Percentiles rank a stretch among this genome's conserved stretches.
Conservation (phyloP, 768 basidiomycete species). For the Boletus sensibilis region DNA sequence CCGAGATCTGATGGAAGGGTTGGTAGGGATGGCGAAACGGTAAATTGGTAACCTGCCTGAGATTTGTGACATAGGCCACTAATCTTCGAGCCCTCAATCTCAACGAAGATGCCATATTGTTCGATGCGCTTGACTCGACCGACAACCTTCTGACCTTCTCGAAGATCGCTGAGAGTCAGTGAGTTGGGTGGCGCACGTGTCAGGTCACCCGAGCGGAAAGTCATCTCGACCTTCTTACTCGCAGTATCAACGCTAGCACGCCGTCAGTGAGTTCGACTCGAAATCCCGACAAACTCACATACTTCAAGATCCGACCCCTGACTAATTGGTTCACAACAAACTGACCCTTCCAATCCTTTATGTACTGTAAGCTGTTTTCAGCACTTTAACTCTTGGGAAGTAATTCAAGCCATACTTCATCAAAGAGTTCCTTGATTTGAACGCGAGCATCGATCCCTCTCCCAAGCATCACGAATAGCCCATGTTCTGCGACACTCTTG, state of each 20-base stretch:
- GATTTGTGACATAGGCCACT: slow-evolving; percentile 94
- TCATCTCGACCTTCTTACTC: slow-evolving; percentile 85
- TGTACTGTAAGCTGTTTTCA: slow-evolving; percentile 52
- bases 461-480: slow-evolving; percentile 86
- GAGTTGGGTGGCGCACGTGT: slow-evolving; percentile 38
- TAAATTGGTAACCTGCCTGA: slow-evolving; percentile 51
- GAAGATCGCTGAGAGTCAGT: slow-evolving; percentile 54
- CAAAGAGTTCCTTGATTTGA: slow-evolving; percentile 91
- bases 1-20: slow-evolving; percentile 63
- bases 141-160: slow-evolving; percentile 76
- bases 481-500: slow-evolving; percentile 83
- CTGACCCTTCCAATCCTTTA: slow-evolving; percentile 91
- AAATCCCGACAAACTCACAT: slow-evolving; percentile 13
- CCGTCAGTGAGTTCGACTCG: slow-evolving; percentile 6
- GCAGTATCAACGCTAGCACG: slow-evolving; percentile 62
- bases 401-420: slow-evolving; percentile 51
- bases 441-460: slow-evolving; percentile 85
- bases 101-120: slow-evolving; percentile 90
- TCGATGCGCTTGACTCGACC: slow-evolving; percentile 81
- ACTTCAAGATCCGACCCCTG: slow-evolving; percentile 82
- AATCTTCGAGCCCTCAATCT: slow-evolving; percentile 80
- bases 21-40: not conserved
- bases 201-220: slow-evolving; percentile 70
- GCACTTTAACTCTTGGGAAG: not conserved
- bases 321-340: slow-evolving; percentile 83